These are phyloP conservation scores for Tylopilus sp. DNA, from an alignment of 1,284 basidiomycete genomes.

Conservation along the genomic window DNA sequence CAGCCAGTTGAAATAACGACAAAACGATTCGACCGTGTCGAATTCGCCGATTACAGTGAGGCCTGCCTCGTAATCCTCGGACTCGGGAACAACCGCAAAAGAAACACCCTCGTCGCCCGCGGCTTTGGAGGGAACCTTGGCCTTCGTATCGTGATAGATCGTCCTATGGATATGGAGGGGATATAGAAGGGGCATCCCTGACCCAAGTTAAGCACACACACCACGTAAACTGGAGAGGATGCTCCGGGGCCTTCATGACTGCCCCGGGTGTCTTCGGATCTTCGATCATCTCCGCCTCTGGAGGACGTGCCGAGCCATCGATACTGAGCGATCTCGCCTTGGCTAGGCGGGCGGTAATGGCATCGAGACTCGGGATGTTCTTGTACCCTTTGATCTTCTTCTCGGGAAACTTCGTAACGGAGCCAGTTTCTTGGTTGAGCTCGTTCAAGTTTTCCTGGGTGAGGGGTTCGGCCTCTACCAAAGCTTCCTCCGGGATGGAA, in stretches of 20 bases:
- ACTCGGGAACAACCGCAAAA: constrained; percentile 43
- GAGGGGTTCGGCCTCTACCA: constrained; percentile 46
- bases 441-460: constrained; percentile 59
- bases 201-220: constrained; percentile 36
- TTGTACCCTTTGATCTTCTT: constrained; percentile 70
- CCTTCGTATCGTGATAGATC: constrained; percentile 83
- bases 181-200: constrained; percentile 2
- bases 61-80: constrained; percentile 72
- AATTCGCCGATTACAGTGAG: constrained; percentile 78
- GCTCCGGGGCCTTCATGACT: constrained; percentile 69
- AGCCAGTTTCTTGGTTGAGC: constrained; percentile 48
- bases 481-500: constrained; percentile 38
- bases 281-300: constrained; percentile 69
- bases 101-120: constrained; percentile 29
- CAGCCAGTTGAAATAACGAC: constrained; percentile 93
- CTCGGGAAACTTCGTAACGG: constrained; percentile 26
- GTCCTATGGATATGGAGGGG: constrained; percentile 51
- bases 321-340: constrained; percentile 65
- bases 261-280: constrained; percentile 77
- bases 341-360: constrained; percentile 71
- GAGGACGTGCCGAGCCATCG: constrained; percentile 68
- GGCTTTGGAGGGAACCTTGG: constrained; percentile 50
- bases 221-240: constrained; percentile 83
- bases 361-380: constrained; percentile 79
- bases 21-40: constrained; percentile 86